These are phyloP conservation scores for Puccinia sorghi DNA, from an alignment of 1,284 basidiomycete genomes.

Conservation along the genomic window DNA sequence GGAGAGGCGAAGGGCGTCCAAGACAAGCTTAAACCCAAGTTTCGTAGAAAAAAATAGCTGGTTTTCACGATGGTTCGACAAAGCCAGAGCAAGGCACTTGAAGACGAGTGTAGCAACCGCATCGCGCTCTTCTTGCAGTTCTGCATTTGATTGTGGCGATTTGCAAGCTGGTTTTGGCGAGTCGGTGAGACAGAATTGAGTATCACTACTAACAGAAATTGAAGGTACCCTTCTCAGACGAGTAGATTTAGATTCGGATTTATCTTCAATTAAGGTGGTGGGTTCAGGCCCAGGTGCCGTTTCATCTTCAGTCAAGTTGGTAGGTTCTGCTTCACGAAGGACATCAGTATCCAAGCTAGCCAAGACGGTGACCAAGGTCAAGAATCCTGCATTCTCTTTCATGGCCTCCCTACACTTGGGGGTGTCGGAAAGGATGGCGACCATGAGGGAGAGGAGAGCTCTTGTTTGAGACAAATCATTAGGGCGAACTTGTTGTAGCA, in stretches of 20 bases:
- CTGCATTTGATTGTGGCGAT: not conserved
- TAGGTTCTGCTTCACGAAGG: constrained; percentile 8
- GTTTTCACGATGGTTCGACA: constrained; percentile 31
- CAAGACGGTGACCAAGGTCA: constrained; percentile 47
- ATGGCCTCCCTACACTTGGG: constrained; percentile 42
- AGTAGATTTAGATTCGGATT: not conserved
- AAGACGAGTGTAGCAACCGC: constrained; percentile 36
- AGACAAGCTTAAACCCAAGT: constrained; percentile 34
- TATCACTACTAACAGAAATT: not conserved
- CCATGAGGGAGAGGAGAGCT: constrained; percentile 44
- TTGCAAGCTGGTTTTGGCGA: constrained; percentile 8
- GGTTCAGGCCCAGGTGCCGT: not conserved
- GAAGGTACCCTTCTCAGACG: constrained; percentile 1
- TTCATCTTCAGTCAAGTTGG: not conserved
- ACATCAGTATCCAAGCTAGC: constrained; percentile 37
- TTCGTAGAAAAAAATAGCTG: constrained; percentile 38
- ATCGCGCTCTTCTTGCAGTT: constrained; percentile 41
- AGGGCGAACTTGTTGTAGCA: constrained; percentile 41
- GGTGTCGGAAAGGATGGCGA: constrained; percentile 42
- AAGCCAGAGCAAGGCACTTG: constrained; percentile 40
- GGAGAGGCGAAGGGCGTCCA: constrained; percentile 43
- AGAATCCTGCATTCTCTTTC: constrained; percentile 48
- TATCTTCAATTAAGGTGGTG: not conserved
- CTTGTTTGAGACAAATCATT: constrained; percentile 47
- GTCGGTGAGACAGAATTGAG: not conserved